Evolutionary conservation across 345 rosid species (phyloP).

Genomic region (Turnera subulata): DNA sequence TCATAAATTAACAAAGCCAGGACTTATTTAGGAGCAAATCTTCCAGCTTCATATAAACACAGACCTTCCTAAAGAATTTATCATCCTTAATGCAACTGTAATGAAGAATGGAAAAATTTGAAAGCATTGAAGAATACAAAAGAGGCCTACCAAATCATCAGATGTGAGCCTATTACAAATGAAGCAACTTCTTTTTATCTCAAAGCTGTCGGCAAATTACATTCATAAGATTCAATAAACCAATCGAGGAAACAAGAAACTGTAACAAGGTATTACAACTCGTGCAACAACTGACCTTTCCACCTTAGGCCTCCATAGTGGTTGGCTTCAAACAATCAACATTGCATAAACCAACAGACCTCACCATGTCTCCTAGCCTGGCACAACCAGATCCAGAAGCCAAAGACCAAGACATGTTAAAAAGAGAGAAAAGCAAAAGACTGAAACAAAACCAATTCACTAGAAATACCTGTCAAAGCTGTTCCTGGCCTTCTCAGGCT

Average conservation of each 20-base stretch:
- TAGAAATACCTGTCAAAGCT: slow-evolving; percentile 75
- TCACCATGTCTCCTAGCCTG: slow-evolving; percentile 78
- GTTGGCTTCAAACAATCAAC: slow-evolving; percentile 65
- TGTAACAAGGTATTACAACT: not conserved
- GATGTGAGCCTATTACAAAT: too few relatives aligned
- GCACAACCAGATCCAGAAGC: slow-evolving; percentile 9
- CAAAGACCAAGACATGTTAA: not conserved
- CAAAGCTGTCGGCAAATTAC: not conserved
- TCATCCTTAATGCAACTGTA: not conserved
- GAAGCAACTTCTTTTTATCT: too few relatives aligned
- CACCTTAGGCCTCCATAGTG: slow-evolving; percentile 35
- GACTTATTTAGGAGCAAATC: too few relatives aligned
- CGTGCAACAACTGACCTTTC: not conserved
- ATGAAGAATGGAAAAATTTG: not conserved
- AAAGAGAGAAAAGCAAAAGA: not conserved
- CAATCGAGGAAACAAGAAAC: not conserved
- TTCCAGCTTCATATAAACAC: too few relatives aligned
- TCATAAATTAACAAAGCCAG: too few relatives aligned
- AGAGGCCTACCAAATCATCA: too few relatives aligned
- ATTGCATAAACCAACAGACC: slow-evolving; percentile 75
- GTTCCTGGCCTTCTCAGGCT: slow-evolving; percentile 60
- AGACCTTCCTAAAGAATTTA: not conserved
- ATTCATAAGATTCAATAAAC: not conserved
- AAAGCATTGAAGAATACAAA: not conserved
- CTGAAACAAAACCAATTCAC: not conserved